A percentile compares a stretch with the other conserved stretches of the same genome.
Conservation (phyloP, 306 rosid genomes). For the Quercus agrifolia region DNA sequence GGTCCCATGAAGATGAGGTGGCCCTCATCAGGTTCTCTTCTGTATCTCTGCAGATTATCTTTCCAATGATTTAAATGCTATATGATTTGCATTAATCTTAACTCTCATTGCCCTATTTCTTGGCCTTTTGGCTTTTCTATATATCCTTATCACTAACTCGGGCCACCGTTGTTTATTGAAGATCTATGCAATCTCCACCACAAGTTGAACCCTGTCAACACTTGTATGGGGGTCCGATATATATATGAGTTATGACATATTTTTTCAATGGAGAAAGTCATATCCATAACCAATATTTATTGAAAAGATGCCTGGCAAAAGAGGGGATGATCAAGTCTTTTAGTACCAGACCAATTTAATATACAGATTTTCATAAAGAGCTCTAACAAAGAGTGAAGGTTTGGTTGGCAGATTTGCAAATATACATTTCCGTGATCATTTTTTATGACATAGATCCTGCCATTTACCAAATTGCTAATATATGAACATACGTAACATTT, state of each 20-base stretch:
- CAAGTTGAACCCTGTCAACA: constrained; percentile 26
- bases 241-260: constrained; percentile 23
- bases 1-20: constrained; percentile 52
- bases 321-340: neutral
- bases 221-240: constrained; percentile 22
- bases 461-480: neutral
- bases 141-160: constrained; percentile 57
- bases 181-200: constrained; percentile 17
- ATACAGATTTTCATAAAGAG: neutral
- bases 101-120: constrained; percentile 26
- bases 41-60: neutral
- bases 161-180: constrained; percentile 49
- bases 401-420: neutral
- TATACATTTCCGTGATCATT: neutral
- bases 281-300: neutral
- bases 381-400: neutral
- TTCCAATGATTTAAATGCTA: constrained; percentile 15
- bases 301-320: neutral
- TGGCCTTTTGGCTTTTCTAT: constrained; percentile 8
- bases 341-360: neutral
- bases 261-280: constrained; percentile 4
- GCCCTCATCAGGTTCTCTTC: constrained; percentile 27
- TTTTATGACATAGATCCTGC: neutral
- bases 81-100: constrained; percentile 28
- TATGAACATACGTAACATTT: no score